A percentile compares a stretch with the other conserved stretches of the same genome.
These are phyloP conservation scores for Castanea sativa DNA, from an alignment of 306 rosid genomes.

Conservation along the genomic window DNA sequence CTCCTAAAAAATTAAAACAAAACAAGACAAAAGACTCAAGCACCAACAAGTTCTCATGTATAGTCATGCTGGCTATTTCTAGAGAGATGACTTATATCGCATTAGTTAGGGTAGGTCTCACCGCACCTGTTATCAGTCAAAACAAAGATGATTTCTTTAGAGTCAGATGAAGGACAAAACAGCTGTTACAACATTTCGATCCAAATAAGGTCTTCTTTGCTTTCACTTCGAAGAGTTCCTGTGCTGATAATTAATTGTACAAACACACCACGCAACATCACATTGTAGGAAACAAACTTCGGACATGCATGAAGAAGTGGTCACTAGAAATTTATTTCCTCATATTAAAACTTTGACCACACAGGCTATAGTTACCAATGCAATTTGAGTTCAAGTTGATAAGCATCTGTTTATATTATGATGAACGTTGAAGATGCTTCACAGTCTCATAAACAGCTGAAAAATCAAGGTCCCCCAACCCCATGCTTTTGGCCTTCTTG, in stretches of 20 bases:
- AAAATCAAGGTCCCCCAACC: slow-evolving; percentile 77
- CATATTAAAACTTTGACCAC: too few relatives aligned
- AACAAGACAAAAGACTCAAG: too few relatives aligned
- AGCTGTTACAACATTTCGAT: neutral
- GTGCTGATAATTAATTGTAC: neutral
- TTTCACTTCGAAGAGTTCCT: neutral
- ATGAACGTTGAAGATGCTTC: slow-evolving; percentile 34
- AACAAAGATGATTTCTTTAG: neutral
- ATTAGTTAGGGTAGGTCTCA: neutral
- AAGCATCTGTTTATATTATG: slow-evolving; percentile 10
- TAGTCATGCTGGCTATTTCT: too few relatives aligned
- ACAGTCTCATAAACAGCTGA: slow-evolving; percentile 69
- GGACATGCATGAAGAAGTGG: neutral
- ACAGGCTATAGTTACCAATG: too few relatives aligned
- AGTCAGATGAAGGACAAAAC: neutral
- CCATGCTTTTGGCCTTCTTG: slow-evolving; percentile 83
- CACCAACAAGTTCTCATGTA: too few relatives aligned
- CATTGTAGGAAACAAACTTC: neutral
- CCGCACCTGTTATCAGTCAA: neutral
- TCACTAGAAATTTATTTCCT: too few relatives aligned
- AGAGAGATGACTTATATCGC: too few relatives aligned
- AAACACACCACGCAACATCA: neutral
- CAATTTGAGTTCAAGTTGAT: neutral
- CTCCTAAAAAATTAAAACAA: too few relatives aligned
- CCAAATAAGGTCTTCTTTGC: neutral